Base-by-base conservation (phyloP, 2,329 filamentous ascomycete genomes). In the Zasmidium cellare region DNA sequence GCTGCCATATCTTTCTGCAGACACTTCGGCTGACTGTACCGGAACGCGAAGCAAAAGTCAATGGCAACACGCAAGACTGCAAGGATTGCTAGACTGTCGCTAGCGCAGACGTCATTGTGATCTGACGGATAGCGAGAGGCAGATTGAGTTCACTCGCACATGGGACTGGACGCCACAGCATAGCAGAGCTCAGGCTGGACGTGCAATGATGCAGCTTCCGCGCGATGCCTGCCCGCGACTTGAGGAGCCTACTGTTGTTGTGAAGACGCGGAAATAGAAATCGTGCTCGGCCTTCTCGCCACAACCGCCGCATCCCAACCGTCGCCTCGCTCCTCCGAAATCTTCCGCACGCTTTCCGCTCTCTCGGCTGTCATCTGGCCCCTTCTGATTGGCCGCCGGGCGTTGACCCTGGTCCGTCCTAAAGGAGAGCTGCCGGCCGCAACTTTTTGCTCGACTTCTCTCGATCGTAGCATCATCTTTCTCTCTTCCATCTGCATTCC, bases 141-240 rank as follows among this genome's bases (percentile, higher is more conserved):
- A 52, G 50, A 52, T 52, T 52, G 50, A 52, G 50, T 52, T 52
- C 16, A 18, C 19, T 35, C 20, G n/a, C 50, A 52, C 50, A 52
- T 52, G 50, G 48, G 24, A 50, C 5, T 7, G 16, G 19, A 41
- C 35, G 35, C 35, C 35, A 41, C 35, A 41, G 35, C n/a, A 18
- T 3, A 41, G 7, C 6, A 5, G 35, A 28, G 25, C 25, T 28
- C 25, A 28, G 25, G 6, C 11, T 28, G 25, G 25, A 28, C 7
- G 11, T 41, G 35, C 3, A 14, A 41, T 41, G 35, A 41, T 41
- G 35, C 35, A 41, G 35, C 35, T 41, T 41, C 35, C 35, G 35
- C 35, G 35, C 7, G 7, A n/a, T 41, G 35, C 35, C 35, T 9
- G 35, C 35, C 16, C 35, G 12, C 16, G 16, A 18, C 12, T n/a